A percentile compares a stretch with the other conserved stretches of the same genome.
phyloP scores from a whole-genome alignment of 202 grass and related monocot genomes.

The Miscanthus sacchariflorus region DNA sequence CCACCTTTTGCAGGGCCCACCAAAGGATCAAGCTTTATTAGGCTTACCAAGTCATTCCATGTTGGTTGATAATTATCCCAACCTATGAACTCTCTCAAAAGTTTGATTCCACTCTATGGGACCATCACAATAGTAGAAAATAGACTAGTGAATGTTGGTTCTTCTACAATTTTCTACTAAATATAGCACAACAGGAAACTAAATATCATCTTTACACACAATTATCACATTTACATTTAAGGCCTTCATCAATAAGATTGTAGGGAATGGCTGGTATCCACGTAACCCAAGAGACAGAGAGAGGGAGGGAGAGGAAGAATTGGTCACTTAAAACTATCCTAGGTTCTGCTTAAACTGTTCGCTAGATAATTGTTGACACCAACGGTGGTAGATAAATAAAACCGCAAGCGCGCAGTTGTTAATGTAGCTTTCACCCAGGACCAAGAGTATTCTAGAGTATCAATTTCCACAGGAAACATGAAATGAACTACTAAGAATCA shows the following conservation, averaged over 20 bases:
- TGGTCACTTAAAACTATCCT: background rate
- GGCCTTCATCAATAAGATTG: background rate
- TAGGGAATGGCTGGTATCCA: background rate
- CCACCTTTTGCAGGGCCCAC: background rate
- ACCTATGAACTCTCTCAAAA: background rate
- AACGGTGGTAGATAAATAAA: no score
- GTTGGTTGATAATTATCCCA: background rate
- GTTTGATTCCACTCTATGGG: background rate
- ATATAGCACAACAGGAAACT: no score
- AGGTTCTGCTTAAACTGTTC: no score
- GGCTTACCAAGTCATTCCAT: background rate
- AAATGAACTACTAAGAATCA: background rate
- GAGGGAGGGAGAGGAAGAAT: background rate
- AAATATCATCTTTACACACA: no score
- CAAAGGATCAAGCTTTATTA: background rate
- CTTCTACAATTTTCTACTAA: background rate
- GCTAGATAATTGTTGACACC: no score
- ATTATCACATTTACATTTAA: background rate
- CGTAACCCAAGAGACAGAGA: background rate
- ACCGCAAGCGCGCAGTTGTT: no score
- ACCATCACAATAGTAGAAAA: background rate
- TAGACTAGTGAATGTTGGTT: background rate
- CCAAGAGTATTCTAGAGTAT: background rate
- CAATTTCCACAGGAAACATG: rapidly evolving
- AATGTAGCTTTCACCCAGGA: background rate